These are phyloP conservation scores for Skeletonema marinoi DNA, from an alignment of 108 stramenopile genomes.

Conservation along the genomic window DNA sequence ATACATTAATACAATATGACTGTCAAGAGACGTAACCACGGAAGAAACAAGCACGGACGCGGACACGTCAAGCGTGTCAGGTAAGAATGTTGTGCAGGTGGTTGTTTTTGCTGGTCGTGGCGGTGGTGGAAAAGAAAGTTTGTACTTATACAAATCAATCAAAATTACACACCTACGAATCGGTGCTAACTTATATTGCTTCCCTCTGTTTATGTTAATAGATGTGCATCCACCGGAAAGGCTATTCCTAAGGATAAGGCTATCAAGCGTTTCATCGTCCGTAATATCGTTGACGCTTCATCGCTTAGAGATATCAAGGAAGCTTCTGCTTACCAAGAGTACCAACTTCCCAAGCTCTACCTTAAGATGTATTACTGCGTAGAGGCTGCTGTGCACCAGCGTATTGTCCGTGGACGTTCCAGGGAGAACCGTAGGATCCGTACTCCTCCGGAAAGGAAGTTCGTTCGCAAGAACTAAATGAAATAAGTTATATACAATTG, in stretches of 20 bases:
- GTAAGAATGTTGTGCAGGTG: conserved; percentile 21
- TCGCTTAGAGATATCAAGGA: conserved; percentile 99
- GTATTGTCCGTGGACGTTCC: conserved; percentile 98
- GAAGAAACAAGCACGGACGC: conserved; percentile 99
- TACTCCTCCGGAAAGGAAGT: conserved; percentile 84
- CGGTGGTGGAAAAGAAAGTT: conserved; percentile 1
- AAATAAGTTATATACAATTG: conserved; percentile 11
- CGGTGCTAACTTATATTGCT: background rate
- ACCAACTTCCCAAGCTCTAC: conserved; percentile 99
- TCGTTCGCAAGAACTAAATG: conserved; percentile 44
- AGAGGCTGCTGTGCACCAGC: conserved; percentile 99
- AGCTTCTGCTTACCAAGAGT: conserved; percentile 98
- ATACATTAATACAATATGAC: conserved; percentile 79
- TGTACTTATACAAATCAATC: background rate
- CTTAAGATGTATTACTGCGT: conserved; percentile 99
- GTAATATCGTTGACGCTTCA: conserved; percentile 99
- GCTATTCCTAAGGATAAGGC: conserved; percentile 99
- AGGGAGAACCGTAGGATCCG: conserved; percentile 90
- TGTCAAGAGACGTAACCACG: conserved; percentile 99
- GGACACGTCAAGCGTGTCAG: conserved; percentile 99
- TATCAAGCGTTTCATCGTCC: conserved; percentile 99
- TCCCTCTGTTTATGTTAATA: conserved; percentile 12
- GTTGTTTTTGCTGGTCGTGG: conserved; percentile 23
- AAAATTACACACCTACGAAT: background rate
- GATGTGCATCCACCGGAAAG: conserved; percentile 98